A percentile compares a stretch with the other conserved stretches of the same genome.
Conservation (phyloP, 2,329 filamentous ascomycete species). For the Cucurbitaria berberidis region DNA sequence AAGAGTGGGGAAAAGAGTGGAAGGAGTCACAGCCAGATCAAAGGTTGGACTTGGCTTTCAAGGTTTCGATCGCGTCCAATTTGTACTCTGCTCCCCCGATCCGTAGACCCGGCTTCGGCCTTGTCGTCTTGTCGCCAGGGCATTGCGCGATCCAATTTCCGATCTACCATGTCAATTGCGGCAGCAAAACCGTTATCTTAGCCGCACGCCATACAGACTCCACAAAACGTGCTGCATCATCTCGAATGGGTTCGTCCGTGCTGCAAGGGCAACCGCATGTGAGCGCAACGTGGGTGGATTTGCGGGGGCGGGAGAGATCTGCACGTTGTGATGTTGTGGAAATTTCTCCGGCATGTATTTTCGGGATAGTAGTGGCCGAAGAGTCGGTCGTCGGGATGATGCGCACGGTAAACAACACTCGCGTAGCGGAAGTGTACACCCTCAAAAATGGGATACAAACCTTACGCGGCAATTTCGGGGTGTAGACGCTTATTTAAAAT, state of each 20-base stretch:
- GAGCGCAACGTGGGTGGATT: constrained; percentile 1
- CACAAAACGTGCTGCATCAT: constrained; percentile 15
- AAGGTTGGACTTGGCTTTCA: background rate
- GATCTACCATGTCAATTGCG: constrained; percentile 19
- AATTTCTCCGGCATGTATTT: constrained; percentile 16
- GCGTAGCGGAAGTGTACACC: too few relatives aligned
- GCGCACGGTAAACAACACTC: background rate
- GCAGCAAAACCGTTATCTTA: constrained; percentile 13
- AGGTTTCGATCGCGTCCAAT: constrained; percentile 1
- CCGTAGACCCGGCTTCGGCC: constrained; percentile 11
- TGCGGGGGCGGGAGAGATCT: constrained; percentile 20
- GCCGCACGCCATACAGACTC: constrained; percentile 18
- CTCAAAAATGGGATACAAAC: too few relatives aligned
- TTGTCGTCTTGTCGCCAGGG: constrained; percentile 2
- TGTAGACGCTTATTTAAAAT: too few relatives aligned
- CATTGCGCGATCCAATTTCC: constrained; percentile 22
- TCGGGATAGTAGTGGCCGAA: constrained; percentile 19
- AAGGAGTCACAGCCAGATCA: constrained; percentile 2
- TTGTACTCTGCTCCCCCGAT: constrained; percentile 13
- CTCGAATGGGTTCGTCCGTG: constrained; percentile 5
- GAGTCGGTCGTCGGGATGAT: background rate
- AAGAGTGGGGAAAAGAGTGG: constrained; percentile 4
- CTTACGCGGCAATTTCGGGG: too few relatives aligned
- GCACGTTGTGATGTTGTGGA: constrained; percentile 3
- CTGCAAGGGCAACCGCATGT: constrained; percentile 15